Evolutionary conservation across 2,329 filamentous ascomycete genomes (phyloP).

Genomic region (Colletotrichum tanaceti): DNA sequence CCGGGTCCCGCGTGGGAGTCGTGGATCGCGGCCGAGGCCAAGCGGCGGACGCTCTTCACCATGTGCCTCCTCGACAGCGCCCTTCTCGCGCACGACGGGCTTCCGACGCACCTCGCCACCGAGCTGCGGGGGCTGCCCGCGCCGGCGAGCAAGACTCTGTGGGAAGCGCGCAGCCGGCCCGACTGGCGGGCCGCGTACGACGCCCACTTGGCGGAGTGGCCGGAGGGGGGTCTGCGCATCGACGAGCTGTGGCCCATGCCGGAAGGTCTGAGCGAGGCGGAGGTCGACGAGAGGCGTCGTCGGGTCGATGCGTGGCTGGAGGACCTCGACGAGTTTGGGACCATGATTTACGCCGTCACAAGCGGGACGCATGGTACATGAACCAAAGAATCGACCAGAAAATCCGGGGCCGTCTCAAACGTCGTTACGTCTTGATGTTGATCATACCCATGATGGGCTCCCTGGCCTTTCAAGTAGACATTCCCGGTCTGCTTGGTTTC

Average conservation of each 20-base stretch:
- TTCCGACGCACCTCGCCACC: conserved; percentile 60
- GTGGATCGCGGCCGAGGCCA: conserved; percentile 66
- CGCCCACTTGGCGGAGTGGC: conserved; percentile 55
- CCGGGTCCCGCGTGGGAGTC: conserved; percentile 65
- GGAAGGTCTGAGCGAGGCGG: conserved; percentile 46
- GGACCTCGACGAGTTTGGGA: conserved; percentile 64
- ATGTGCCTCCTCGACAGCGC: conserved; percentile 67
- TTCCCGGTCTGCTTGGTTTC: too few species aligned
- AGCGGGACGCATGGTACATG: conserved; percentile 55
- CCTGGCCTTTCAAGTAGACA: background rate
- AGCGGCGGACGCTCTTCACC: conserved; percentile 61
- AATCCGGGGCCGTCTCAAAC: background rate
- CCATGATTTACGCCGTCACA: conserved; percentile 63
- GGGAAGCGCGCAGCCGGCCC: conserved; percentile 52
- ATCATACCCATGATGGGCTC: background rate
- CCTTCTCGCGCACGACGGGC: conserved; percentile 55
- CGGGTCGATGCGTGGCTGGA: conserved; percentile 63
- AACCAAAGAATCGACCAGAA: background rate
- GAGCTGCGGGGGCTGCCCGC: conserved; percentile 60
- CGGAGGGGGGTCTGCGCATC: conserved; percentile 55
- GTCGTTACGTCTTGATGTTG: background rate
- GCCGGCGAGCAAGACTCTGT: conserved; percentile 55
- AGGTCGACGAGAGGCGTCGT: conserved; percentile 47
- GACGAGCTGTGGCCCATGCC: conserved; percentile 63
- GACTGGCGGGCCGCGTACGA: conserved; percentile 60